Evolutionary conservation across 2,329 filamentous ascomycete species (phyloP), one percentile per base, ranked within the genome.

Genomic region (Cryphonectria radicalis): DNA sequence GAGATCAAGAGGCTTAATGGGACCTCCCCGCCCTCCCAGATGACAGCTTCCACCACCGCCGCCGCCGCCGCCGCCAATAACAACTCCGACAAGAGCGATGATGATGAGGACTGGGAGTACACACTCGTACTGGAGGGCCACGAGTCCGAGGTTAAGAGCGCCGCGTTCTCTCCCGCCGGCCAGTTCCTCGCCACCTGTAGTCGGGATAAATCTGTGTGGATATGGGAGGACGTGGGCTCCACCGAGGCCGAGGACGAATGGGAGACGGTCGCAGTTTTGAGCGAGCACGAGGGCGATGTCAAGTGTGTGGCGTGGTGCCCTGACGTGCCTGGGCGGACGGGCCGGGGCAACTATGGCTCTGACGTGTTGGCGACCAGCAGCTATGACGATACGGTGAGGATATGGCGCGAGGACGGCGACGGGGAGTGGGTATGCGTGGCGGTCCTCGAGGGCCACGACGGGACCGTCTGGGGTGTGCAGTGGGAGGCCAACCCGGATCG

Each of bases 231-330:
- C 80, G 88, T 98, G 68, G 88, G 89, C 55, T 82, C 83, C 11
- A 83, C 84, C 69, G 91, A 93, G 75, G 92, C 91, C 22, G 95
- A 97, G 69, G 95, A 97, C 80, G 96, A 98, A 79, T 98, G 95
- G 84, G 96, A 99, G 86, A 98, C 96, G 1, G 91, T 98, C 22
- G 96, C 95, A 0, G 95, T 98, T 68, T 86, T 98, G 77, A 94
- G 93, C 81, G 96, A 98, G 82, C 96, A 99, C 80, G 92, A 95
- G 63, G 95, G 93, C 32, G 96, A 99, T 81, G 95, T 99, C 75
- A 99, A 99, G 81, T 93, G 91, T 74, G 93, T 99, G 1, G 89
- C 91, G 3, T 99, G 96, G 96, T 95, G 96, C 79, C 94, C 94
- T 0, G 90, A 91, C 68, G 88, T 87, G 32, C 83, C 85, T 14